Conservation (phyloP, 2,329 filamentous ascomycete species). For the Epichloe amarillans region DNA sequence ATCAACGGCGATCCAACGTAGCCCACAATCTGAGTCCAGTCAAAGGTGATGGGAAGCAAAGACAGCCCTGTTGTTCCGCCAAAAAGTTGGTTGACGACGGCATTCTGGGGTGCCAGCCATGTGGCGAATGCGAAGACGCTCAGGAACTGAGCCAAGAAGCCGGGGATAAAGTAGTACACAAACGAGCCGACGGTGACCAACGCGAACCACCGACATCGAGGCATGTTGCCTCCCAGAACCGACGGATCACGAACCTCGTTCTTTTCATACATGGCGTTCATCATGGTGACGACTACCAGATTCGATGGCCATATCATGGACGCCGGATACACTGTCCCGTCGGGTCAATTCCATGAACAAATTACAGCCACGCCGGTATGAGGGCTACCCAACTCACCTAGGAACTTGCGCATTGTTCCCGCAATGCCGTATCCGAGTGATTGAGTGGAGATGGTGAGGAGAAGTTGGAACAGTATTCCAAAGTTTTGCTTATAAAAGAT, state of each 20-base stretch:
- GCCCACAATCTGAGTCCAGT: constrained; percentile 61
- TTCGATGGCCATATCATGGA: constrained; percentile 65
- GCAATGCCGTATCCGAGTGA: constrained; percentile 57
- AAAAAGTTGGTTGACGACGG: constrained; percentile 59
- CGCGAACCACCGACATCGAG: constrained; percentile 52
- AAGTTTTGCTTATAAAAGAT: constrained; percentile 61
- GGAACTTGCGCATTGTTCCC: constrained; percentile 51
- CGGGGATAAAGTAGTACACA: constrained; percentile 56
- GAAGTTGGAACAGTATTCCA: constrained; percentile 50
- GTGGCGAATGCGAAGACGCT: constrained; percentile 60
- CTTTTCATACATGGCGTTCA: constrained; percentile 60
- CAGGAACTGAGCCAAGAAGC: constrained; percentile 54
- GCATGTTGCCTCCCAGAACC: constrained; percentile 49
- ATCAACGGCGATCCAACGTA: constrained; percentile 56
- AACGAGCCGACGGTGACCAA: constrained; percentile 44
- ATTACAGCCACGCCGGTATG: too few species aligned
- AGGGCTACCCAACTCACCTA: constrained; percentile 28
- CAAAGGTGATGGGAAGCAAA: constrained; percentile 59
- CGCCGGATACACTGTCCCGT: constrained; percentile 41
- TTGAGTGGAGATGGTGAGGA: constrained; percentile 55
- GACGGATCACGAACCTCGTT: constrained; percentile 35
- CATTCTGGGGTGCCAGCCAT: constrained; percentile 57
- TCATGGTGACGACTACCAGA: constrained; percentile 51
- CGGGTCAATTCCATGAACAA: not conserved
- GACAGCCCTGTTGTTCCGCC: constrained; percentile 55